phyloP scores from a whole-genome alignment of 345 rosid genomes.

The Pistacia vera region DNA sequence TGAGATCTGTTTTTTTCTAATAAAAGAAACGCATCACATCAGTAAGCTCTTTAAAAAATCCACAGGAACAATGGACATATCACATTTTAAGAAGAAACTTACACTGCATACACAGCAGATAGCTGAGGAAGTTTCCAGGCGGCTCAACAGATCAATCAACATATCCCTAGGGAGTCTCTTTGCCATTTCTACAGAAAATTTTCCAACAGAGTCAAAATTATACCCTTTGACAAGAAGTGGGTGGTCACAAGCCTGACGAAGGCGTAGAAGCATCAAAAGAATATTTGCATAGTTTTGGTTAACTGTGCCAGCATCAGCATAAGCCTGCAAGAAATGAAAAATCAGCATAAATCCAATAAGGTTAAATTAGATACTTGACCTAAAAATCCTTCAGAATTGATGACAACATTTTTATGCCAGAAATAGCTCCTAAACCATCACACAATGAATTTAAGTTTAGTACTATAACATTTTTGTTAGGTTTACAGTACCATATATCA shows the following conservation, averaged over 20 bases:
- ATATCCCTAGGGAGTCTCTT: conserved; percentile 56
- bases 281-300: conserved; percentile 94
- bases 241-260: conserved; percentile 97
- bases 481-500: not conserved
- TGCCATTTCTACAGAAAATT: conserved; percentile 68
- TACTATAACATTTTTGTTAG: not conserved
- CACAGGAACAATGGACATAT: not conserved
- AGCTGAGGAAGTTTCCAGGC: conserved; percentile 59
- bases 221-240: conserved; percentile 75
- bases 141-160: conserved; percentile 47
- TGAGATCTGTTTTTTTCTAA: not conserved
- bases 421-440: not conserved
- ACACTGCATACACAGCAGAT: conserved; percentile 71
- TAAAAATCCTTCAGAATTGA: not conserved
- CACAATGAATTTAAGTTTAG: not conserved
- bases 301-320: conserved; percentile 93
- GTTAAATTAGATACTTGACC: conserved; percentile 11
- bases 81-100: conserved; percentile 33
- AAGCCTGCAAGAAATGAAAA: conserved; percentile 54
- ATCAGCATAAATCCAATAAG: conserved; percentile 15
- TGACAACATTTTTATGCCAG: not conserved
- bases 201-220: conserved; percentile 61
- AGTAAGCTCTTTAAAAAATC: conserved; percentile 10
- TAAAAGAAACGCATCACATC: not conserved
- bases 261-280: conserved; percentile 94